Evolutionary conservation across 1,284 basidiomycete genomes (phyloP).

Genomic region (Pholiota adiposa): DNA sequence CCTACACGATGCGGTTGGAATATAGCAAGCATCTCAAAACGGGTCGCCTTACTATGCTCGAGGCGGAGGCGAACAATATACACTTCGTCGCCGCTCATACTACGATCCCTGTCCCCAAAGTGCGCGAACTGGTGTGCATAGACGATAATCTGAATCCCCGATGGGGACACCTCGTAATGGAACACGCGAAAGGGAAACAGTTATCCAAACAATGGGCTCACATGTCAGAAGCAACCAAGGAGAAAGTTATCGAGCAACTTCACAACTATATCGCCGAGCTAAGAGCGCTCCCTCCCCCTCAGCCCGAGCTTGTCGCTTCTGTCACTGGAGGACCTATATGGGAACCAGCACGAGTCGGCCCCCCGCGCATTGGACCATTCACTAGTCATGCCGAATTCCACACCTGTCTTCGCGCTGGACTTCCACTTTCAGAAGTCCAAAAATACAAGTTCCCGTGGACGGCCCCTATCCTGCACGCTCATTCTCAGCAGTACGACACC

Average conservation of each 20-base stretch:
- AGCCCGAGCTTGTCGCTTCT: background rate
- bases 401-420: background rate
- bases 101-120: slow-evolving; percentile 13
- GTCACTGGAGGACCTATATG: background rate
- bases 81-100: slow-evolving; percentile 9
- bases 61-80: slow-evolving; percentile 6
- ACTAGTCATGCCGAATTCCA: background rate
- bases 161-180: background rate
- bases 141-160: background rate
- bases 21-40: background rate
- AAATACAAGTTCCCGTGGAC: background rate
- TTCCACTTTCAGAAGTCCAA: background rate
- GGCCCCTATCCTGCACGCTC: background rate
- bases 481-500: slow-evolving; percentile 2
- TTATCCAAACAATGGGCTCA: background rate
- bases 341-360: background rate
- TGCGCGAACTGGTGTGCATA: slow-evolving; percentile 2
- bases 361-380: background rate
- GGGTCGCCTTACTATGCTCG: background rate
- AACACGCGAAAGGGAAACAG: background rate
- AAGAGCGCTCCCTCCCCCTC: background rate
- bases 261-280: background rate
- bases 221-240: background rate
- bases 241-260: background rate
- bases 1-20: background rate